Percentiles rank a stretch among this genome's conserved stretches.
Evolutionary conservation across 257 asterid species (phyloP).

Genomic region (Jacaranda mimosifolia): DNA sequence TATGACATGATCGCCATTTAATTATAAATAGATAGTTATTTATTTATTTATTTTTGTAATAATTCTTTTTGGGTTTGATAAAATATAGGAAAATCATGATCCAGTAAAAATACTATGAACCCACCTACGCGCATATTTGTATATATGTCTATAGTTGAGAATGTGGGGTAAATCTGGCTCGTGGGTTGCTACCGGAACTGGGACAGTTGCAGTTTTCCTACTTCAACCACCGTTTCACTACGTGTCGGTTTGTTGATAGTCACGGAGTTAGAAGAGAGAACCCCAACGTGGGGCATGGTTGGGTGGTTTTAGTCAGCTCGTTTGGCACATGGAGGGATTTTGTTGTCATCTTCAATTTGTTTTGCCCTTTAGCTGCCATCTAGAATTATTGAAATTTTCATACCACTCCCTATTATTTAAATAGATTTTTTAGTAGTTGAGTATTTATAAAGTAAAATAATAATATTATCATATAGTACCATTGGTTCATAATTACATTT

Average conservation of each 20-base stretch:
- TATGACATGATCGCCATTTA: neutral
- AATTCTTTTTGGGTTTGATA: no score
- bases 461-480: no score
- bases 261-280: neutral
- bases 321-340: slow-evolving; percentile 37
- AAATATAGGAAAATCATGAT: no score
- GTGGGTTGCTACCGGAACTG: slow-evolving; percentile 30
- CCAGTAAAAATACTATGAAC: no score
- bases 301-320: slow-evolving; percentile 40
- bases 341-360: neutral
- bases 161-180: neutral
- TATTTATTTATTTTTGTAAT: no score
- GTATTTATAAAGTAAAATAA: neutral
- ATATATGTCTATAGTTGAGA: neutral
- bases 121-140: no score
- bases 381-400: neutral
- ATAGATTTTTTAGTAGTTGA: neutral
- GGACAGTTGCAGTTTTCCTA: slow-evolving; percentile 36
- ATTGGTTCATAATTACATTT: no score
- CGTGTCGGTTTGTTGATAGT: slow-evolving; percentile 34
- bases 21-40: neutral
- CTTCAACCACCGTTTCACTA: slow-evolving; percentile 37
- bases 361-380: slow-evolving; percentile 3
- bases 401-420: neutral
- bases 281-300: slow-evolving; percentile 32